Base-by-base conservation (phyloP, 2,329 filamentous ascomycete species). In the Microascus cirrosus region DNA sequence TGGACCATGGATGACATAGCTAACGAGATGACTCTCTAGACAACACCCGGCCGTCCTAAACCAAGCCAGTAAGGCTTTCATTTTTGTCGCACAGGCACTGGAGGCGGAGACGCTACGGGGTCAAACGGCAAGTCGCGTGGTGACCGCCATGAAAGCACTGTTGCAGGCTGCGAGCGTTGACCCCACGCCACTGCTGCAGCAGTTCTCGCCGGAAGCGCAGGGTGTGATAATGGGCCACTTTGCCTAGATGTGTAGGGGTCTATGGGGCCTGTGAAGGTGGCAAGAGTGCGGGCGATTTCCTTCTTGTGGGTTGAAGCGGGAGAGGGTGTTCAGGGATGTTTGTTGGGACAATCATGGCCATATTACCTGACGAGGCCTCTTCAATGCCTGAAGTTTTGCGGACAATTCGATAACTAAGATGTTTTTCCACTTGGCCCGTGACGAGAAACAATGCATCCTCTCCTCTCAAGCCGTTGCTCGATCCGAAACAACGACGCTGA, bases 41-140 rank as follows among this genome's bases (percentile, higher is more conserved):
- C 89, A 89, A 84, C 89, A 96, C 67, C 89, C 90, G 0, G 85
- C 83, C 15, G 89, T 96, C 53, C 78, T 90, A 65, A 77, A 79
- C 61, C 88, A 94, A 68, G 85, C 90, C 7, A 83, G 83, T 63
- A 90, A 91, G 70, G 81, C 92, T 60, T 97, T 99, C 68, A 83
- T 87, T 28, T 87, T 84, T 66, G 89, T 97, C 58, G 90, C 86
- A 28, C 87, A 95, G 70, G 93, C 92, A 22, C 83, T 99, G 15
- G 93, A 96, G 68, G 87, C 90, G 6, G 90, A 96, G 68, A 93
- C 92, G 20, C 77, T 99, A 48, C 89, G 92, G 67, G 92, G 92
- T 22, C 84, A 91, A 67, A 91, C 88, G 22, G 90, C 89, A 28
- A 82, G 78, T 61, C 84, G 87, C 61, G 87, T 96, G 59, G 89